These are phyloP conservation scores for Daldinia grandis DNA, from an alignment of 495 filamentous ascomycete genomes.

Conservation along the genomic window DNA sequence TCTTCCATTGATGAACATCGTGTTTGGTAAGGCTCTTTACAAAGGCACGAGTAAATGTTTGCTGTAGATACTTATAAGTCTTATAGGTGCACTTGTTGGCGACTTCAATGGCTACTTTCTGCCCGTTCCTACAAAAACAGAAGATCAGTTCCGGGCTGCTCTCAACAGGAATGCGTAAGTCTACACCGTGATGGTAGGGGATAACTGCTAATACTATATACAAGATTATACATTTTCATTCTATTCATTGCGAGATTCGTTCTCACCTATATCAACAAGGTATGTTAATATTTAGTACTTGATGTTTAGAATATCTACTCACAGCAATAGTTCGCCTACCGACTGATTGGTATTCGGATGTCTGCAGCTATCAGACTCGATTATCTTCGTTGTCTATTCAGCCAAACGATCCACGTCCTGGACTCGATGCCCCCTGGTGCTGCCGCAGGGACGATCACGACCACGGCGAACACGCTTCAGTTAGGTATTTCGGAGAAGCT, in stretches of 20 bases:
- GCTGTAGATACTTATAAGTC: conserved; percentile 26
- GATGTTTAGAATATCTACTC: conserved; percentile 14
- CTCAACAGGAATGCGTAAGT: conserved; percentile 44
- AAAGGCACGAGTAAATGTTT: not conserved
- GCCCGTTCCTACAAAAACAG: conserved; percentile 28
- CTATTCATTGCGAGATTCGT: conserved; percentile 57
- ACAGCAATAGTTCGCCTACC: conserved; percentile 51
- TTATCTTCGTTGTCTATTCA: conserved; percentile 62
- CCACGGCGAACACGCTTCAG: conserved; percentile 66
- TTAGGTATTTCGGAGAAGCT: conserved; percentile 67
- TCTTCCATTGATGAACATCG: conserved; percentile 42
- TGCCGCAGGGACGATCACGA: conserved; percentile 66
- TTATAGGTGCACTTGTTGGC: conserved; percentile 41
- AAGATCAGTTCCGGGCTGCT: conserved; percentile 35
- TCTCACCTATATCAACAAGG: conserved; percentile 58
- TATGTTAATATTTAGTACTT: conserved; percentile 12
- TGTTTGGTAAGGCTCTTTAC: conserved; percentile 38
- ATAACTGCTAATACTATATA: conserved; percentile 12
- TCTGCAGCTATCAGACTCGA: conserved; percentile 61
- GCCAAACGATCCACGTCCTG: conserved; percentile 63
- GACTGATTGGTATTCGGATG: conserved; percentile 60
- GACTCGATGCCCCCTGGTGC: conserved; percentile 64
- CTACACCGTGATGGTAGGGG: not conserved
- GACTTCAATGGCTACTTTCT: conserved; percentile 46
- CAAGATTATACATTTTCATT: conserved; percentile 46